A percentile compares a stretch with the other conserved stretches of the same genome.
Conservation (phyloP, 768 basidiomycete species). For the Hydnum rufescens region DNA sequence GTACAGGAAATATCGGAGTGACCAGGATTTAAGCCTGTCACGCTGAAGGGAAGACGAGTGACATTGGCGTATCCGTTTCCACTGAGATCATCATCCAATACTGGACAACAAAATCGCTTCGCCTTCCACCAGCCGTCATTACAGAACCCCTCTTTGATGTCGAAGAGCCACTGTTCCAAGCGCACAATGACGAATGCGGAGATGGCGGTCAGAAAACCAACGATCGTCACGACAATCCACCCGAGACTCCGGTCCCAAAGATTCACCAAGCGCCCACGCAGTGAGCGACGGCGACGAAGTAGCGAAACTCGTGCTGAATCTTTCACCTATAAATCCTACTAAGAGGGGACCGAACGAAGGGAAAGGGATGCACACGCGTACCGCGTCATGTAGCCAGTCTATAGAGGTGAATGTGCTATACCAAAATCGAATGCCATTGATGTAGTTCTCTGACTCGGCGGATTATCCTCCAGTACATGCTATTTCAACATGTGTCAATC, state of each 20-base stretch:
- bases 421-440: constrained; percentile 81
- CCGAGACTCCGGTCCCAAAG: constrained; percentile 61
- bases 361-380: constrained; percentile 14
- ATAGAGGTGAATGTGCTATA: constrained; percentile 79
- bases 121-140: constrained; percentile 45
- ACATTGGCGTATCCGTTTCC: background rate
- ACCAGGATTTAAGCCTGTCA: background rate
- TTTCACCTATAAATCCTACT: constrained; percentile 38
- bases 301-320: constrained; percentile 66
- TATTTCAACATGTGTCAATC: background rate
- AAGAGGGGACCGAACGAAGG: constrained; percentile 9
- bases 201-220: constrained; percentile 71
- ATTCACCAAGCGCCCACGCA: constrained; percentile 43
- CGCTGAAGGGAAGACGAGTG: constrained; percentile 1
- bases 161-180: constrained; percentile 76
- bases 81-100: background rate
- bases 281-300: constrained; percentile 47
- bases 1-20: constrained; percentile 24
- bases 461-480: background rate
- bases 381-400: constrained; percentile 89
- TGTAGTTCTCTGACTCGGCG: background rate
- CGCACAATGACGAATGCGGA: constrained; percentile 75
- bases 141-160: constrained; percentile 86
- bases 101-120: constrained; percentile 64
- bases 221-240: constrained; percentile 75